Evolutionary conservation across 2,329 filamentous ascomycete genomes (phyloP).

Genomic region (Penicillium sp.): DNA sequence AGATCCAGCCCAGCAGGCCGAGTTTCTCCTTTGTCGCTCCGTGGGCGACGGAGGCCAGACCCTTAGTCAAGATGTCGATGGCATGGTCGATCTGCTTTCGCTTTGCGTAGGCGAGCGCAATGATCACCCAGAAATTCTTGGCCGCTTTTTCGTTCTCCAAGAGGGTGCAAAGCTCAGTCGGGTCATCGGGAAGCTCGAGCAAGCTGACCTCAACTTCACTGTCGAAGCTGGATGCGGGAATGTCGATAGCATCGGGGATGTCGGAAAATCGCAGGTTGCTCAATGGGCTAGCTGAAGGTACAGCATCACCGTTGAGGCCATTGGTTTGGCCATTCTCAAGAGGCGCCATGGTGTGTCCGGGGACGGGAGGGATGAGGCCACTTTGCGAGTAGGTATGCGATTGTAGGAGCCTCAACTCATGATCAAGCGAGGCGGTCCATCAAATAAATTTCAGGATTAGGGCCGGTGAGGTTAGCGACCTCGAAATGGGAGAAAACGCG

Average conservation of each 20-base stretch:
- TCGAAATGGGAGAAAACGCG: constrained; percentile 16
- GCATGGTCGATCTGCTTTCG: constrained; percentile 88
- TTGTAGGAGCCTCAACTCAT: constrained; percentile 32
- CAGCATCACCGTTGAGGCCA: constrained; percentile 50
- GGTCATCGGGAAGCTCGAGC: constrained; percentile 86
- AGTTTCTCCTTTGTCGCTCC: constrained; percentile 77
- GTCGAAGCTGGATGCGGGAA: constrained; percentile 61
- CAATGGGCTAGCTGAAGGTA: constrained; percentile 33
- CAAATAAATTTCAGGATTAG: constrained; percentile 10
- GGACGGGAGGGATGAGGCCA: constrained; percentile 16
- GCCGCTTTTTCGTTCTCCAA: constrained; percentile 92
- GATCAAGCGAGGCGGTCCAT: constrained; percentile 23
- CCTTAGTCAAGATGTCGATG: constrained; percentile 69
- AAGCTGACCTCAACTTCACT: constrained; percentile 87
- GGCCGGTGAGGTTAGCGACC: constrained; percentile 10
- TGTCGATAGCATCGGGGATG: constrained; percentile 63
- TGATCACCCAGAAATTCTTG: constrained; percentile 96
- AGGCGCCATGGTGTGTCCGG: constrained; percentile 50
- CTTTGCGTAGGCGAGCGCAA: constrained; percentile 93
- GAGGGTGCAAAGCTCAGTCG: constrained; percentile 89
- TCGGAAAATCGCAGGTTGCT: constrained; percentile 56
- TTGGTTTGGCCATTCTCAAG: constrained; percentile 53
- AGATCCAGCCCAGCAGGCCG: constrained; percentile 78
- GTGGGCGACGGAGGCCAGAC: constrained; percentile 68
- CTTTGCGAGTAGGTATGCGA: constrained; percentile 12